A percentile compares a stretch with the other conserved stretches of the same genome.
These are phyloP conservation scores for Talaromyces rugulosus DNA, from an alignment of 2,329 filamentous ascomycete species.

Conservation along the genomic window DNA sequence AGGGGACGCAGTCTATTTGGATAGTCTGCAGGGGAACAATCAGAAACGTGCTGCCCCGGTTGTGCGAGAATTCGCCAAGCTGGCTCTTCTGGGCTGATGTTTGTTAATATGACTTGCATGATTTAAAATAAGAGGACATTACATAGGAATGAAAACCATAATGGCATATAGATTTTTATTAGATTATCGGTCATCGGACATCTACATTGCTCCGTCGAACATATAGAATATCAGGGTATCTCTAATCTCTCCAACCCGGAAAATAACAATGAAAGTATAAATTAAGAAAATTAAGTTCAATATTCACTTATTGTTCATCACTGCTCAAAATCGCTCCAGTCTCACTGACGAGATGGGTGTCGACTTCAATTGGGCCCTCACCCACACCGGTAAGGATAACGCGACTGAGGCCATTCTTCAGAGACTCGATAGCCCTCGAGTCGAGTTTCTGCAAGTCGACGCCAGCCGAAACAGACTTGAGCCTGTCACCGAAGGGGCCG, in stretches of 20 bases:
- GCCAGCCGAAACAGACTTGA: constrained; percentile 48
- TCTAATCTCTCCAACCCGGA: background rate
- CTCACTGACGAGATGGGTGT: constrained; percentile 70
- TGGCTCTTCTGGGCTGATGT: constrained; percentile 32
- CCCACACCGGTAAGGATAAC: constrained; percentile 91
- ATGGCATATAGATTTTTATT: background rate
- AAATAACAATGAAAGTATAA: background rate
- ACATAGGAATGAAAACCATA: background rate
- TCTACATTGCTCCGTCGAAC: background rate
- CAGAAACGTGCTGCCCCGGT: constrained; percentile 44
- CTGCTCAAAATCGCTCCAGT: constrained; percentile 49
- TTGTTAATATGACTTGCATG: background rate
- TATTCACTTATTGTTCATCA: background rate
- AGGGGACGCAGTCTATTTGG: constrained; percentile 35
- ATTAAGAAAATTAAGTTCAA: background rate
- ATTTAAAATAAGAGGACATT: background rate
- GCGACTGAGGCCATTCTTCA: constrained; percentile 77
- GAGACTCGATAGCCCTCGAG: constrained; percentile 51
- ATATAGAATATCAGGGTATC: constrained; percentile 1
- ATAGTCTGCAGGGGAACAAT: constrained; percentile 35
- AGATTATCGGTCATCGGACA: background rate
- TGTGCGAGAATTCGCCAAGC: constrained; percentile 45
- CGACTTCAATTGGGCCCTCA: constrained; percentile 76
- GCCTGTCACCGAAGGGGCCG: constrained; percentile 55
- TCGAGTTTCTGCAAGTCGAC: constrained; percentile 60